Conservation (phyloP, 2,329 filamentous ascomycete genomes). For the Sarocladiaceae sp. region DNA sequence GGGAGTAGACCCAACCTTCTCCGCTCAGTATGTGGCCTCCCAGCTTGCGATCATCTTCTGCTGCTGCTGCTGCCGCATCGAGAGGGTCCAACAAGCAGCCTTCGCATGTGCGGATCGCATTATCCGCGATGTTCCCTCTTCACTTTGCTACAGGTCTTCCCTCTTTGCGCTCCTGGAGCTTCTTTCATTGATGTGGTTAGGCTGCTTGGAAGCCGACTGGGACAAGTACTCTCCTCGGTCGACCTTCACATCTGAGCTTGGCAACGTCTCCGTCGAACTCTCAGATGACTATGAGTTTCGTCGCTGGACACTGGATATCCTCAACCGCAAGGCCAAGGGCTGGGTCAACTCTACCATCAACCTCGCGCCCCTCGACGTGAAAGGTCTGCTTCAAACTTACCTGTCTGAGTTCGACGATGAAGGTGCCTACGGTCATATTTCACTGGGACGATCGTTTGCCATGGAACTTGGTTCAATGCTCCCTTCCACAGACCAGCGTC, state of each 20-base stretch:
- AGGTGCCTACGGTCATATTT: conserved; percentile 83
- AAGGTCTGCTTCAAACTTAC: conserved; percentile 92
- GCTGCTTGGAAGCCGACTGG: conserved; percentile 88
- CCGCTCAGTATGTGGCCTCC: conserved; percentile 82
- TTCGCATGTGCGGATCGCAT: conserved; percentile 79
- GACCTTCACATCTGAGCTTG: conserved; percentile 69
- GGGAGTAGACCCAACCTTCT: conserved; percentile 69
- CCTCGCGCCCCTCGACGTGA: conserved; percentile 85
- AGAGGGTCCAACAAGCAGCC: conserved; percentile 83
- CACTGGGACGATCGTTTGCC: conserved; percentile 88
- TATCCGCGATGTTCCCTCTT: conserved; percentile 76
- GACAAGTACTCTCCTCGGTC: conserved; percentile 88
- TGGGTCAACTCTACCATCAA: conserved; percentile 81
- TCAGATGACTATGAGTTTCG: conserved; percentile 88
- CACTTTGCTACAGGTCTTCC: conserved; percentile 81
- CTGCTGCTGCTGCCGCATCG: conserved; percentile 88
- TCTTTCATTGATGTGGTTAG: conserved; percentile 88
- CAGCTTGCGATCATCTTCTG: conserved; percentile 83
- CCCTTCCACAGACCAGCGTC: conserved; percentile 76
- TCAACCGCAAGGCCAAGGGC: conserved; percentile 67
- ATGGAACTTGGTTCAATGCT: conserved; percentile 86
- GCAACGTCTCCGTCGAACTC: conserved; percentile 77
- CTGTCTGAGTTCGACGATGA: conserved; percentile 92
- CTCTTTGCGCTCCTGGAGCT: conserved; percentile 90
- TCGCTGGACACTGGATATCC: conserved; percentile 67